These are phyloP conservation scores for Xylariaceae sp. DNA, from an alignment of 2,329 filamentous ascomycete species.

Conservation along the genomic window DNA sequence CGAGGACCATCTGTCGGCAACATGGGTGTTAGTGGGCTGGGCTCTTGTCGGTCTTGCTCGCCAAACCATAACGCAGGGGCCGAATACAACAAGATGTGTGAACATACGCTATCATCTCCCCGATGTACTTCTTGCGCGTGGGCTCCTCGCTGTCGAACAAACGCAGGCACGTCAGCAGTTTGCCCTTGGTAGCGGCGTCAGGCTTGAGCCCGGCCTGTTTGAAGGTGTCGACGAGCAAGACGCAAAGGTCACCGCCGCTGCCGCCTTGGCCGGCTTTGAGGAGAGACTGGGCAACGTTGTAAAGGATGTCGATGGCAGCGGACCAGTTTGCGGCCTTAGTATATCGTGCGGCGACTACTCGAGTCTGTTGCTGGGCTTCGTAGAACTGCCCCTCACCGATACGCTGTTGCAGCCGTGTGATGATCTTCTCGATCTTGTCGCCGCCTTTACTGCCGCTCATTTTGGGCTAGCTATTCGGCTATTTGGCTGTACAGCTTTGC, in stretches of 20 bases:
- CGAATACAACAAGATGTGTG: conserved; percentile 1
- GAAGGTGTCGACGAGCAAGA: conserved; percentile 87
- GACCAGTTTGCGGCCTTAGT: conserved; percentile 80
- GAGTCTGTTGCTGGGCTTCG: conserved; percentile 97
- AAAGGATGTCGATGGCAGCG: conserved; percentile 81
- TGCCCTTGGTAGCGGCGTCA: conserved; percentile 67
- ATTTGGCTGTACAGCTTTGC: neutral
- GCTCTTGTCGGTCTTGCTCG: conserved; percentile 3
- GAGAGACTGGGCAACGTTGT: conserved; percentile 75
- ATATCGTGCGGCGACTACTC: conserved; percentile 90
- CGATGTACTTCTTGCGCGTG: conserved; percentile 86
- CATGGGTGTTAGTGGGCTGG: conserved; percentile 9
- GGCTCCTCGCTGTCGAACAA: conserved; percentile 80
- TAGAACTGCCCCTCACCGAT: conserved; percentile 92
- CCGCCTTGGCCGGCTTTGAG: conserved; percentile 90
- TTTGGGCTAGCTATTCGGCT: conserved; percentile 8
- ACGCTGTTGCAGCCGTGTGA: conserved; percentile 69
- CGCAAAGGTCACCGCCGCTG: conserved; percentile 82
- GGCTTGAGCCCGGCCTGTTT: conserved; percentile 76
- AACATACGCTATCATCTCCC: conserved; percentile 69
- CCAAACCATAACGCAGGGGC: neutral
- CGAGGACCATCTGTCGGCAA: conserved; percentile 63
- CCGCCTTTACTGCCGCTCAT: conserved; percentile 31
- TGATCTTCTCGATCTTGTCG: conserved; percentile 52
- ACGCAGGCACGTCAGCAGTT: conserved; percentile 70